Evolutionary conservation across 2,329 filamentous ascomycete species (phyloP).

Genomic region (Verticillium nonalfalfae): DNA sequence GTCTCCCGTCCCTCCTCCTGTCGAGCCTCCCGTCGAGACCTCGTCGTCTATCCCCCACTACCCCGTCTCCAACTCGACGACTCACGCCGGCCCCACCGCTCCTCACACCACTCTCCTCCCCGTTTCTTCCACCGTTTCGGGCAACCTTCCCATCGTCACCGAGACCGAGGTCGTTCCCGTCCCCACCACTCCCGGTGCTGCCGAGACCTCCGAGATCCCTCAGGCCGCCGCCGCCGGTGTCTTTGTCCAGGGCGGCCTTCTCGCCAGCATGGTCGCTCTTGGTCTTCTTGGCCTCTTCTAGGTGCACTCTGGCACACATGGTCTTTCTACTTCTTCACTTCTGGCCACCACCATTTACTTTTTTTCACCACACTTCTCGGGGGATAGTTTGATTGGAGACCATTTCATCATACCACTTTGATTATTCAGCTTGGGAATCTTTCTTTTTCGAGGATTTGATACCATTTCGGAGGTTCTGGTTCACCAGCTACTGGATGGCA

Average conservation of each 20-base stretch:
- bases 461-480: background rate
- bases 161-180: conserved; percentile 4
- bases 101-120: conserved; percentile 16
- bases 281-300: conserved; percentile 31
- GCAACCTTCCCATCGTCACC: conserved; percentile 11
- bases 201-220: conserved; percentile 15
- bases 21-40: conserved; percentile 4
- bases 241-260: conserved; percentile 30
- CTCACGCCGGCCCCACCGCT: conserved; percentile 15
- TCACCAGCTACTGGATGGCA: background rate
- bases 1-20: background rate
- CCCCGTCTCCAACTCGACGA: conserved; percentile 26
- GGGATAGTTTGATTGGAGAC: conserved; percentile 18
- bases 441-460: background rate
- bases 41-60: conserved; percentile 16
- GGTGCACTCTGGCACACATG: background rate
- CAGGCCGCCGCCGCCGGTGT: conserved; percentile 22
- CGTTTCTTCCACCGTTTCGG: conserved; percentile 6
- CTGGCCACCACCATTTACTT: conserved; percentile 6
- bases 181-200: conserved; percentile 6
- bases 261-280: conserved; percentile 31
- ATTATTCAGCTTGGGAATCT: background rate
- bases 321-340: conserved; percentile 3
- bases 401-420: background rate
- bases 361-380: conserved; percentile 13